Base-by-base conservation (phyloP, 1,284 basidiomycete species). In the Phaffia rhodozyma region DNA sequence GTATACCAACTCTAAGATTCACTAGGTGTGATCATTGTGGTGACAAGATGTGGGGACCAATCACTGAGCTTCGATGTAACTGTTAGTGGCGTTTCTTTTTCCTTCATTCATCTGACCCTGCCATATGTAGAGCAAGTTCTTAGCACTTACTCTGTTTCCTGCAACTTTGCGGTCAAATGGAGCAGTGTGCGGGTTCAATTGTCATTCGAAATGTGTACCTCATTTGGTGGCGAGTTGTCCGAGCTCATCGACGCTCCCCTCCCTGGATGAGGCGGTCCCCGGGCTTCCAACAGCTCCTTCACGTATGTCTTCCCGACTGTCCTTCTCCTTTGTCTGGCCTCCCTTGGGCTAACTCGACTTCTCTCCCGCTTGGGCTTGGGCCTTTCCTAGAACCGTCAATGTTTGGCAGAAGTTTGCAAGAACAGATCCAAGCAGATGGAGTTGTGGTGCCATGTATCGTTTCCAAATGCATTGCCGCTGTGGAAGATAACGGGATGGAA, bases 11-110 rank as follows among this genome's bases (percentile, higher is more conserved):
- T 27, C 79, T 98, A 66, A 83, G 92, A 43, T 89, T 96, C 63
- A 86, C 89, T 21, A 81, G 90, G 55, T 98, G 94, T 73, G 92
- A 97, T 72, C 86, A 94, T 64, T 98, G 94, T 73, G 86, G 86
- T 50, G 96, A 97, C 72, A 98, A 97, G 79, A 86, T 98, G 86
- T 98, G 93, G 92, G 94, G 94, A 5, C 59, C 60, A 16, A 85
- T 93, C 49, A 90, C 92, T 61, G 81, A 82, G 74, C 81, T 91
- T 65, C 85, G 89, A 43, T 98, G 94, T 73, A 82, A 85, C 66
- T 80, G 91, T 91, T 71, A 74, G 86, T 79, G 7, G 56, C 21
- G 43, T 1, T 7, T 65, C 34, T 58, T 49, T 29, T 38, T n/a
- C 57, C 48, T 51, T 27, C 29, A 54, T 47, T 30, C n/a, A 21